Evolutionary conservation across 2,329 filamentous ascomycete genomes (phyloP), one percentile per base, ranked within the genome.

Genomic region (Venturiaceae sp.): DNA sequence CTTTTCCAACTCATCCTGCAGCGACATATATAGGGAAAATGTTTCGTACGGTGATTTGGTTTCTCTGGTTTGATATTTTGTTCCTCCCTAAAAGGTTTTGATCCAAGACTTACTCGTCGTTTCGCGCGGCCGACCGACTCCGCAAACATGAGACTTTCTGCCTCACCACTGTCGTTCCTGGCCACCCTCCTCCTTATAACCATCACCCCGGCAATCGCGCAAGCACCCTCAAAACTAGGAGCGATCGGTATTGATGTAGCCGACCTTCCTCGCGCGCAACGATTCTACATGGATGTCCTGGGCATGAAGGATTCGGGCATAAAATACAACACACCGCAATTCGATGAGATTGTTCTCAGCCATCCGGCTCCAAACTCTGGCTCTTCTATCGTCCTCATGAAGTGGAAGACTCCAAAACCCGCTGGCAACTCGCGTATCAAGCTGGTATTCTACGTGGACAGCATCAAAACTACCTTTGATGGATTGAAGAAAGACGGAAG

Each of bases 361-460:
- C 36, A 60, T 19, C 54, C 58, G 19, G 37, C 16, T 26, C 37
- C 54, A 8, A 19, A 14, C 6, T 32, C 58, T 36, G 58, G 58
- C 19, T 28, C 41, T 14, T 28, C 58, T n/a, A 26, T 59, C 26
- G 54, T 58, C n/a, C 58, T 59, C 7, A 58, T 59, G 58, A 3
- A 59, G 32, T 59, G 28, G 19, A 59, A 59, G 33, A 28, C 19
- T 14, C 33, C 53, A 16, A 21, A 41, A 28, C 44, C 34, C 21
- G 26, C 19, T 2, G 30, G 32, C 2, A 50, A 58, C 13, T 19
- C 37, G 19, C 53, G 56, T 3, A 50, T 58, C 34, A 59, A 59
- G 32, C 21, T 59, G 21, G 53, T 52, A 3, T 57, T 58, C 14
- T 59, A 47, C 44, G 54, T 59, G n/a, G 53, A 46, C 16, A 53